phyloP scores from a whole-genome alignment of 2,329 filamentous ascomycete genomes.

The Xylariaceae sp. region DNA sequence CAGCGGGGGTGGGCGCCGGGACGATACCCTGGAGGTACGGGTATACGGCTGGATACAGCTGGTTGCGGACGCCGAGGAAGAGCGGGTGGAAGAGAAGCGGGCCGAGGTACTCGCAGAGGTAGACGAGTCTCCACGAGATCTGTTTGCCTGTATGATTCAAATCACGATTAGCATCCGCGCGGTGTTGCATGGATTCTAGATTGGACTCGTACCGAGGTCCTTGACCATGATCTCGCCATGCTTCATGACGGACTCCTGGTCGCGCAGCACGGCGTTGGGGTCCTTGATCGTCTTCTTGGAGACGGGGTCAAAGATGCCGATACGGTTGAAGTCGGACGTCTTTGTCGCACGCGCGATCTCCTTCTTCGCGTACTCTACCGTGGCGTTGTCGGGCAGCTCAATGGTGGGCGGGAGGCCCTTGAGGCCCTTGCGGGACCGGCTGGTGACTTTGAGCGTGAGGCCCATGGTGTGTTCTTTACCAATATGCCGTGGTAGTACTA shows the following conservation, averaged over 20 bases:
- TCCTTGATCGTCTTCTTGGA: constrained; percentile 69
- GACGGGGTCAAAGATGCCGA: constrained; percentile 65
- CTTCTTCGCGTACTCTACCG: constrained; percentile 65
- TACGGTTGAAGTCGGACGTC: constrained; percentile 63
- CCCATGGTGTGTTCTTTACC: constrained; percentile 27
- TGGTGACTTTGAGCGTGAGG: constrained; percentile 40
- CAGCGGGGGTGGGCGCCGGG: constrained; percentile 44
- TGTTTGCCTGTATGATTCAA: constrained; percentile 70
- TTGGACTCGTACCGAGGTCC: constrained; percentile 74
- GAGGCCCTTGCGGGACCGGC: constrained; percentile 44
- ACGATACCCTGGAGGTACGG: constrained; percentile 51
- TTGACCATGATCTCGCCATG: constrained; percentile 78
- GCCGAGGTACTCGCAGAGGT: constrained; percentile 92
- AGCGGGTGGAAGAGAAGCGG: constrained; percentile 86
- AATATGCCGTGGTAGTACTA: neutral
- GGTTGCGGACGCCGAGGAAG: constrained; percentile 73
- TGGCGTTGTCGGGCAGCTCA: constrained; percentile 56
- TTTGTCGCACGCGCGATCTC: constrained; percentile 57
- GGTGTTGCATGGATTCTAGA: neutral
- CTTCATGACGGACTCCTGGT: constrained; percentile 55
- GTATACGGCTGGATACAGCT: constrained; percentile 65
- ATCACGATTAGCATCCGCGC: constrained; percentile 19
- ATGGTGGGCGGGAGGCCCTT: constrained; percentile 59
- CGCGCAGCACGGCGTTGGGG: constrained; percentile 58
- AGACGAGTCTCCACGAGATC: constrained; percentile 91